phyloP scores from a whole-genome alignment of 495 filamentous ascomycete species.

The Xylaria cubensis region DNA sequence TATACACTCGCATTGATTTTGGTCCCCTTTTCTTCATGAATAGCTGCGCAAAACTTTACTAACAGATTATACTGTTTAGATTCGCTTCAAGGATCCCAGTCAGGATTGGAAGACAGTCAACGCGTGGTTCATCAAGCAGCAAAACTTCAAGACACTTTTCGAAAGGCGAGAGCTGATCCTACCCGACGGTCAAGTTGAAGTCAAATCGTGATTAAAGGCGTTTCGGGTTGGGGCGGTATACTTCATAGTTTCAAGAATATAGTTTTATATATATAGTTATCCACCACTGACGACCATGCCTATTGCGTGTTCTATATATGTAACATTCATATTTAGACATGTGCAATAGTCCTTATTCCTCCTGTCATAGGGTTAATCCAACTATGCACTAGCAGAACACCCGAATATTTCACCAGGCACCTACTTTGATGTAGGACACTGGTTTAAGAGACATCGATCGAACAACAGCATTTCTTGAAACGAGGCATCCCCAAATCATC shows the following conservation, averaged over 20 bases:
- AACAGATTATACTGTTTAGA: conserved; percentile 42
- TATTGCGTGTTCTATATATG: not conserved
- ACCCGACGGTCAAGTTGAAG: conserved; percentile 34
- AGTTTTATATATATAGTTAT: not conserved
- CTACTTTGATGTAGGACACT: not conserved
- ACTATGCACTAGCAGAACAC: not conserved
- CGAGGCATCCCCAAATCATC: not conserved
- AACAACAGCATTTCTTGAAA: not conserved
- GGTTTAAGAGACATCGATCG: not conserved
- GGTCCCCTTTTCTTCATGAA: not conserved
- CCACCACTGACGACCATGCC: not conserved
- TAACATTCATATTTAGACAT: not conserved
- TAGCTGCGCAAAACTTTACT: conserved; percentile 14
- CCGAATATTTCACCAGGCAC: not conserved
- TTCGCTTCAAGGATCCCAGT: conserved; percentile 62
- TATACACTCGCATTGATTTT: not conserved
- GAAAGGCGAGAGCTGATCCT: conserved; percentile 52
- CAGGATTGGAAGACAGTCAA: conserved; percentile 72
- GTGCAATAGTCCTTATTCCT: not conserved
- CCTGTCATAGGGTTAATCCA: not conserved
- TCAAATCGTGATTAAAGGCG: conserved; percentile 1
- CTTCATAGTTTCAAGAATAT: conserved; percentile 2
- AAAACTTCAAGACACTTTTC: conserved; percentile 67
- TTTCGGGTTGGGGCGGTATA: no score
- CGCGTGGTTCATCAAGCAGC: conserved; percentile 76